Percentiles rank a stretch among this genome's conserved stretches.
Evolutionary conservation across 1,139 yeast genomes (phyloP).

Genomic region (Zygosaccharomyces sapae): DNA sequence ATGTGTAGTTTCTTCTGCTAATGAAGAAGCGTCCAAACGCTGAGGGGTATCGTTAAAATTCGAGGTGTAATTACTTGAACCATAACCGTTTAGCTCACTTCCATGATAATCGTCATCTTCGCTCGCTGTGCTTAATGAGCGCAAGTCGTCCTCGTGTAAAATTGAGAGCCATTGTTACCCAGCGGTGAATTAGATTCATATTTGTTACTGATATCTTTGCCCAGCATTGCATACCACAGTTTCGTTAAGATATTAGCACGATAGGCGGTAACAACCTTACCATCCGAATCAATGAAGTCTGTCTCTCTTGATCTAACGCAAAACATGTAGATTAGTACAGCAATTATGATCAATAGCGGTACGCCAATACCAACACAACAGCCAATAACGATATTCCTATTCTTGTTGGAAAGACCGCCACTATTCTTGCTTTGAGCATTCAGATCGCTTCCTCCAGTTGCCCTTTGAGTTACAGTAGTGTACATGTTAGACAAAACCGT

Average conservation of each 20-base stretch:
- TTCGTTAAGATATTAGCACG: conserved; percentile 30
- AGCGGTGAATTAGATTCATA: conserved; percentile 32
- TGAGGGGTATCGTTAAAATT: conserved; percentile 12
- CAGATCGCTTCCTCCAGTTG: conserved; percentile 18
- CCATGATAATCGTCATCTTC: conserved; percentile 9
- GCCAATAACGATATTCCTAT: conserved; percentile 47
- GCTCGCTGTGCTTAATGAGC: conserved; percentile 7
- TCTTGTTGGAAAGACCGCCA: conserved; percentile 40
- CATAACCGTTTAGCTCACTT: conserved; percentile 6
- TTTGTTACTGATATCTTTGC: conserved; percentile 28
- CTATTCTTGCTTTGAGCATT: conserved; percentile 19
- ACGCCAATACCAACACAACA: conserved; percentile 44
- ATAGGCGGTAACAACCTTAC: conserved; percentile 39
- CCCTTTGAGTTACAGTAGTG: conserved; percentile 30
- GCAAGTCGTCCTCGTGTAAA: conserved; percentile 15
- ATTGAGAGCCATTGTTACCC: conserved; percentile 27
- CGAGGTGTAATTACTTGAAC: conserved; percentile 7
- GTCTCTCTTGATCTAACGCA: conserved; percentile 35
- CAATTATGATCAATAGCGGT: conserved; percentile 31
- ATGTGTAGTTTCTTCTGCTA: conserved; percentile 14
- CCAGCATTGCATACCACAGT: conserved; percentile 31
- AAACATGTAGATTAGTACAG: conserved; percentile 27
- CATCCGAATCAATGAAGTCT: conserved; percentile 40
- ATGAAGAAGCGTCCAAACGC: conserved; percentile 4
- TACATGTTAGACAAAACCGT: conserved; percentile 36